phyloP scores from a whole-genome alignment of 1,139 yeast species.

The Chernovozyma aurita region DNA sequence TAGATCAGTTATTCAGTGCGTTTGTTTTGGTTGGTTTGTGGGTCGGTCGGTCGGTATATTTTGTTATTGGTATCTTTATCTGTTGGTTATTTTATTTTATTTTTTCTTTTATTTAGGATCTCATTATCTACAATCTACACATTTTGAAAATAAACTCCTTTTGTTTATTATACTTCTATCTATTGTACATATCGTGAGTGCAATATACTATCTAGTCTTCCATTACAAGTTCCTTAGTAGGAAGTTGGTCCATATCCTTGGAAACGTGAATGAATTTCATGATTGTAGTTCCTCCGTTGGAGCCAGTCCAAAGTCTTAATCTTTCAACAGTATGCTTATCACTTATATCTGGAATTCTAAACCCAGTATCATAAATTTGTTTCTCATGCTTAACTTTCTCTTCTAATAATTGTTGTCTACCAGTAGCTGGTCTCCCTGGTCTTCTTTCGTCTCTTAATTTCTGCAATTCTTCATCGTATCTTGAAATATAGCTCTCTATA shows the following conservation, averaged over 20 bases:
- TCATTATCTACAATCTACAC: no score
- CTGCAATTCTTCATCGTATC: conserved; percentile 71
- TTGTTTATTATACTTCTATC: no score
- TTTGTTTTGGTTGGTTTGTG: no score
- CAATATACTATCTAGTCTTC: background rate
- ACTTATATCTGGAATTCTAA: conserved; percentile 67
- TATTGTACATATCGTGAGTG: no score
- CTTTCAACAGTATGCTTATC: conserved; percentile 55
- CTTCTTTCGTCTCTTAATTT: conserved; percentile 58
- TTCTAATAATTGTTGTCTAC: conserved; percentile 64
- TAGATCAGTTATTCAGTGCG: no score
- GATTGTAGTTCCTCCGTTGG: conserved; percentile 71
- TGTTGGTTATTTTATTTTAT: no score
- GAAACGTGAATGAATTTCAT: conserved; percentile 44
- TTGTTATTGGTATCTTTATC: no score
- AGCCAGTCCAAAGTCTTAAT: conserved; percentile 74
- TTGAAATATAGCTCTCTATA: conserved; percentile 57
- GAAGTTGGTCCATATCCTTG: conserved; percentile 21
- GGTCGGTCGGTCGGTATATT: no score
- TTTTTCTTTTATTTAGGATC: no score
- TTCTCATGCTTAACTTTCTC: conserved; percentile 56
- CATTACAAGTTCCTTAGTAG: conserved; percentile 1
- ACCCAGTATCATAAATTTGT: conserved; percentile 65
- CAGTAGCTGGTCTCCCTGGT: conserved; percentile 81
- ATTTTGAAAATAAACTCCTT: no score